phyloP scores from a whole-genome alignment of 1,284 basidiomycete species.

The Pseudozyma sp. region DNA sequence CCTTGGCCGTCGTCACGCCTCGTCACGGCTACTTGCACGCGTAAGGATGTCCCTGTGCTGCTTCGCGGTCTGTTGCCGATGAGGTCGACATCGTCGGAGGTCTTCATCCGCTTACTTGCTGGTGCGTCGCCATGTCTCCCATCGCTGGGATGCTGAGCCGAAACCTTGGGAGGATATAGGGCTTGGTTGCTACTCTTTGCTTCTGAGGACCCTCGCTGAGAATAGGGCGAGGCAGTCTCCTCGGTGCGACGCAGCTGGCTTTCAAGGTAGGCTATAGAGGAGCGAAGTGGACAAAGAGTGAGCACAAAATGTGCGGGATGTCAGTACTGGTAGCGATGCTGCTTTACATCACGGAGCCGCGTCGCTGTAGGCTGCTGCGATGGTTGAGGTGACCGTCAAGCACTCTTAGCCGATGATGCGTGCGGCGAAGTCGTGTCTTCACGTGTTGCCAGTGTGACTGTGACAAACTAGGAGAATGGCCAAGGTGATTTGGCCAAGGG shows the following conservation, averaged over 20 bases:
- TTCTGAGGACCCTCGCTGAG: neutral
- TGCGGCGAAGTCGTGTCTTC: too few species aligned
- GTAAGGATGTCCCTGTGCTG: neutral
- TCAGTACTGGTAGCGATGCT: neutral
- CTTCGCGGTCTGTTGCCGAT: neutral
- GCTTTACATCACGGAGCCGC: too few species aligned
- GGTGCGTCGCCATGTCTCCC: neutral
- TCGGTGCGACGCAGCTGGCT: conserved; percentile 1
- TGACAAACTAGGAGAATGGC: neutral
- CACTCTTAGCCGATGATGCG: too few species aligned
- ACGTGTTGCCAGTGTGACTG: neutral
- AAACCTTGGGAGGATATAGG: neutral
- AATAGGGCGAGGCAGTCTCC: neutral
- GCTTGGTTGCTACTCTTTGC: neutral
- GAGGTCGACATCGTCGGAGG: neutral
- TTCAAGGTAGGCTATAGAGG: conserved; percentile 11
- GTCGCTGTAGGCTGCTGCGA: too few species aligned
- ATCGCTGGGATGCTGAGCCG: conserved; percentile 2
- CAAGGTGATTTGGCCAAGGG: too few species aligned
- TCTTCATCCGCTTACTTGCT: conserved; percentile 11
- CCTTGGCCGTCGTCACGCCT: conserved; percentile 1
- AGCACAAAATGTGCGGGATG: too few species aligned
- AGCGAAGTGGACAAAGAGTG: neutral
- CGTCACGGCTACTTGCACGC: neutral
- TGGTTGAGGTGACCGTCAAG: too few species aligned